A percentile compares a stretch with the other conserved stretches of the same genome.
Evolutionary conservation across 1,139 yeast species (phyloP).

Genomic region (Chernovozyma aurita): DNA sequence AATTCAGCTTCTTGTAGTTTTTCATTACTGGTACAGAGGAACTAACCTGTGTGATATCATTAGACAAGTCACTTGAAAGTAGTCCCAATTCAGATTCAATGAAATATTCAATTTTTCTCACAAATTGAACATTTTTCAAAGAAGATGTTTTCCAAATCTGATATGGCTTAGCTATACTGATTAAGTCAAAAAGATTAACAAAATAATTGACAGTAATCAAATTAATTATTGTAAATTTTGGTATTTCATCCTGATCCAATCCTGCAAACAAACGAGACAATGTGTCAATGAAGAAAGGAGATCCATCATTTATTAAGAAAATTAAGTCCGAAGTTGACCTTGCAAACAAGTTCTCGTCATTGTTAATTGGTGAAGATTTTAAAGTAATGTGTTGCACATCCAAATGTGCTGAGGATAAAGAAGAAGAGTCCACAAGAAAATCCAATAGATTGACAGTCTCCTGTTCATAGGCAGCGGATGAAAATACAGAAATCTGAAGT

Average conservation of each 20-base stretch:
- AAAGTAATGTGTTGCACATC: neutral
- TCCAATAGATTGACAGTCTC: neutral
- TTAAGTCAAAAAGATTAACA: constrained; percentile 34
- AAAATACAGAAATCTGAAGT: neutral
- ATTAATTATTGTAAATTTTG: constrained; percentile 36
- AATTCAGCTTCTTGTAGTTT: neutral
- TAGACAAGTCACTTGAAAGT: neutral
- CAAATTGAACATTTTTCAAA: constrained; percentile 21
- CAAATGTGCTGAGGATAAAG: neutral
- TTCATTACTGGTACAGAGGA: neutral
- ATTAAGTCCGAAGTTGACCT: constrained; percentile 22
- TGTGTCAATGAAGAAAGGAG: constrained; percentile 23
- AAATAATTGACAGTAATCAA: constrained; percentile 40
- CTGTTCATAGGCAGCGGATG: neutral
- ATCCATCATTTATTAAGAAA: constrained; percentile 41
- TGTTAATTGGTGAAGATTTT: neutral
- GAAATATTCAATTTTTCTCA: constrained; percentile 22
- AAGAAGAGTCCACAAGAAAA: neutral
- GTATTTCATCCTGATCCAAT: constrained; percentile 10
- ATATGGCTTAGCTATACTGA: constrained; percentile 29
- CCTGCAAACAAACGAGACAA: constrained; percentile 12
- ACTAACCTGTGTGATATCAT: neutral
- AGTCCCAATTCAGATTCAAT: constrained; percentile 22
- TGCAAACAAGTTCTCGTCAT: neutral
- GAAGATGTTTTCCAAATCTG: constrained; percentile 42